These are phyloP conservation scores for Striga asiatica DNA, from an alignment of 257 asterid species.

Conservation along the genomic window DNA sequence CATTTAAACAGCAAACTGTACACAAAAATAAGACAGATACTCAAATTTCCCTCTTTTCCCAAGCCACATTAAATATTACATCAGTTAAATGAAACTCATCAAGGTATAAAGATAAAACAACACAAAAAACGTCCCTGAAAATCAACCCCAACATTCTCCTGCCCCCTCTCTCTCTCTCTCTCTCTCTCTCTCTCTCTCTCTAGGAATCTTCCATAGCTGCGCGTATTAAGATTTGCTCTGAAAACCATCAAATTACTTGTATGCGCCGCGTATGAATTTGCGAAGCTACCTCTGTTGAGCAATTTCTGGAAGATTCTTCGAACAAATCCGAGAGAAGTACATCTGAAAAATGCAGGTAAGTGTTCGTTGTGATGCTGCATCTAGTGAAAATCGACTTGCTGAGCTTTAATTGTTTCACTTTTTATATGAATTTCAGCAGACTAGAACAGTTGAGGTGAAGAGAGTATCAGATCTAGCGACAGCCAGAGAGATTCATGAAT, in stretches of 20 bases:
- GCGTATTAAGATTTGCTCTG: neutral
- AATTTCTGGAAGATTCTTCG: neutral
- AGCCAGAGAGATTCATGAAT: constrained; percentile 76
- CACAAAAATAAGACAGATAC: too few relatives aligned
- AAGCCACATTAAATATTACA: too few relatives aligned
- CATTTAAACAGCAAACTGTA: too few relatives aligned
- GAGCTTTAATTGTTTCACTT: neutral
- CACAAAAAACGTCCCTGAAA: too few relatives aligned
- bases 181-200: neutral
- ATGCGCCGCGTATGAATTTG: neutral
- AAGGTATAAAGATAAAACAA: too few relatives aligned
- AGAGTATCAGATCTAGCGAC: constrained; percentile 70
- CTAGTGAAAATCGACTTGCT: neutral
- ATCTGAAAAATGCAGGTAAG: constrained; percentile 48
- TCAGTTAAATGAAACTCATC: too few relatives aligned
- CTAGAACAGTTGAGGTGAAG: constrained; percentile 46
- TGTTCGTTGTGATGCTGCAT: neutral
- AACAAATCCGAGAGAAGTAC: constrained; percentile 3
- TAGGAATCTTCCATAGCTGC: neutral
- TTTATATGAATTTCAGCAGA: constrained; percentile 15
- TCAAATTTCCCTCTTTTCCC: too few relatives aligned
- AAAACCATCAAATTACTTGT: neutral
- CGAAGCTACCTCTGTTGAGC: neutral
- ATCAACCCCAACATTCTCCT: too few relatives aligned
- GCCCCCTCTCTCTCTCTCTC: neutral